Conservation (phyloP, 371 early-diverging fungal species). For the Syncephalastrum racemosum region DNA sequence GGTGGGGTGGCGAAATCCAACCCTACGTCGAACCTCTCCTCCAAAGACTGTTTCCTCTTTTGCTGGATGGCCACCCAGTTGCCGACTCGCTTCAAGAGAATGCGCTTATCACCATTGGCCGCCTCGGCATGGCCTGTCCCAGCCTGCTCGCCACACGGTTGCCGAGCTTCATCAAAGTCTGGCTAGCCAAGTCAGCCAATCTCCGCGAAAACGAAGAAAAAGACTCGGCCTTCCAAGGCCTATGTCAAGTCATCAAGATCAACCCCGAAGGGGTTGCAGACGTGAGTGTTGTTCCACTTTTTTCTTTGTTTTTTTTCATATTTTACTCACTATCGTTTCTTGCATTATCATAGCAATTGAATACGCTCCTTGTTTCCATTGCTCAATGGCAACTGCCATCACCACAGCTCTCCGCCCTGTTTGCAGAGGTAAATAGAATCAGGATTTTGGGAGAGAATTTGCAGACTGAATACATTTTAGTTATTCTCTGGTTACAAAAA, state of each 20-base stretch:
- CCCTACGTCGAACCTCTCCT: conserved; percentile 70
- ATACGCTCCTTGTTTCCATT: conserved; percentile 69
- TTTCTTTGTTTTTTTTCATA: background rate
- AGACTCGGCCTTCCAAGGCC: conserved; percentile 87
- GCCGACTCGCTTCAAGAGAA: conserved; percentile 80
- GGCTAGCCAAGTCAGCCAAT: conserved; percentile 63
- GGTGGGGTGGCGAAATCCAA: conserved; percentile 61
- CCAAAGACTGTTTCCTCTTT: conserved; percentile 69
- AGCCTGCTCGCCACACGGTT: conserved; percentile 67
- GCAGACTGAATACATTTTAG: conserved; percentile 21
- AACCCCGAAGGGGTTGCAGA: conserved; percentile 79
- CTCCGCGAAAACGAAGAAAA: conserved; percentile 90
- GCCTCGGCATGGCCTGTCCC: conserved; percentile 82
- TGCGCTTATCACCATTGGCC: conserved; percentile 88
- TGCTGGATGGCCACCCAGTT: conserved; percentile 49
- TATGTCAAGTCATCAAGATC: conserved; percentile 76
- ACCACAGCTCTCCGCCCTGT: conserved; percentile 55
- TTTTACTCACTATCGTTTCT: background rate
- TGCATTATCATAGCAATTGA: conserved; percentile 45
- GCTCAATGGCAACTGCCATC: conserved; percentile 70
- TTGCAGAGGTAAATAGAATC: conserved; percentile 50
- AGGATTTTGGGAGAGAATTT: background rate
- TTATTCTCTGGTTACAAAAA: conserved; percentile 67
- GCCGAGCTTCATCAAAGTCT: conserved; percentile 65
- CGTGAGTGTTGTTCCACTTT: conserved; percentile 8